Evolutionary conservation across 768 basidiomycete genomes (phyloP).

Genomic region (Sarcodon aspratus): DNA sequence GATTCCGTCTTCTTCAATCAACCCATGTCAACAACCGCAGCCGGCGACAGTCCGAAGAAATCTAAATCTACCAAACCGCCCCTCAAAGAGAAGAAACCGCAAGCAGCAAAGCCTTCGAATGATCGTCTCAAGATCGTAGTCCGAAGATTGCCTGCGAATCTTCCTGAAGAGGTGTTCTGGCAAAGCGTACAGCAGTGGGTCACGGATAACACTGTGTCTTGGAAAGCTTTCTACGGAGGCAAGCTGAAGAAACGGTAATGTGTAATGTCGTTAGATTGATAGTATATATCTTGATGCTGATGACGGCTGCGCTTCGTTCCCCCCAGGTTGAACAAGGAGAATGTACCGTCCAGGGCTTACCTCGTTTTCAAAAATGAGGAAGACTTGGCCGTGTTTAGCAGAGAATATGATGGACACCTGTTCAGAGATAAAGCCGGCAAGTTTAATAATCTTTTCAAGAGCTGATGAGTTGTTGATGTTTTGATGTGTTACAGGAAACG

Average conservation of each 20-base stretch:
- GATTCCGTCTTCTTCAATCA: too few species aligned
- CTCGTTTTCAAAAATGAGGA: constrained; percentile 79
- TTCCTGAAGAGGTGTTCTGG: constrained; percentile 94
- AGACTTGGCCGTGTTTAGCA: constrained; percentile 59
- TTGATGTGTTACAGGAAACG: constrained; percentile 49
- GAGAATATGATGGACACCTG: constrained; percentile 82
- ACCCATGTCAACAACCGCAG: not conserved
- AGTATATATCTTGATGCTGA: constrained; percentile 8
- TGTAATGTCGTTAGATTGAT: too few species aligned
- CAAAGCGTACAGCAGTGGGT: constrained; percentile 82
- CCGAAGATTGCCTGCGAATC: constrained; percentile 78
- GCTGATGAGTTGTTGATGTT: not conserved
- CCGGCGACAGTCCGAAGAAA: constrained; percentile 22
- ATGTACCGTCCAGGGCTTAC: constrained; percentile 80
- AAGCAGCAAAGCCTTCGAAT: constrained; percentile 13
- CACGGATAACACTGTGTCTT: constrained; percentile 53
- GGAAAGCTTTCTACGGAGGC: constrained; percentile 58
- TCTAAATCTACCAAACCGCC: constrained; percentile 2
- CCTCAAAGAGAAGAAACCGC: constrained; percentile 2
- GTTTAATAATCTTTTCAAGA: constrained; percentile 10
- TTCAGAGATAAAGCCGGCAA: constrained; percentile 88
- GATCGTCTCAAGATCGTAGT: constrained; percentile 82
- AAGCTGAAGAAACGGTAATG: constrained; percentile 58
- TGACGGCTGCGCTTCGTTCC: not conserved
- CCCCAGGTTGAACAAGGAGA: constrained; percentile 70